These are phyloP conservation scores for Telopea speciosissima DNA, from an alignment of 177 flowering plant genomes.

Conservation along the genomic window DNA sequence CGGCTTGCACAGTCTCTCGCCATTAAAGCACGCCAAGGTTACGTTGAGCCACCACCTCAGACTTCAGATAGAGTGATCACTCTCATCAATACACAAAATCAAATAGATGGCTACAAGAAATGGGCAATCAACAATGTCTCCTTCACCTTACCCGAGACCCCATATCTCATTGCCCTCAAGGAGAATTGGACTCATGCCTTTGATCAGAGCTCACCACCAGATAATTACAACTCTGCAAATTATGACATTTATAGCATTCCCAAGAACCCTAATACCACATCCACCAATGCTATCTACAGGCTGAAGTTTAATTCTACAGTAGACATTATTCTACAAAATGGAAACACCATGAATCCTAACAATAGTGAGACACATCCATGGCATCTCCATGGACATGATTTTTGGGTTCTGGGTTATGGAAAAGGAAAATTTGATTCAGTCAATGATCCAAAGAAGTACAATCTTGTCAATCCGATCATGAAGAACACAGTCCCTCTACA, in stretches of 20 bases:
- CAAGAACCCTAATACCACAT: conserved; percentile 46
- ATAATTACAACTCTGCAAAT: conserved; percentile 34
- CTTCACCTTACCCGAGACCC: conserved; percentile 61
- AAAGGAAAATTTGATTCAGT: conserved; percentile 52
- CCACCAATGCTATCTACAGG: conserved; percentile 43
- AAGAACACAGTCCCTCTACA: conserved; percentile 81
- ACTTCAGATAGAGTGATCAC: conserved; percentile 52
- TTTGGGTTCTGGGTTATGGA: conserved; percentile 90
- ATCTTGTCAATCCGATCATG: conserved; percentile 67
- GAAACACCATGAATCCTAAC: conserved; percentile 39
- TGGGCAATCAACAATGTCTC: conserved; percentile 89
- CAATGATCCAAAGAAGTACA: conserved; percentile 49
- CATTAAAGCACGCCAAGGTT: conserved; percentile 47
- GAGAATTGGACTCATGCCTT: conserved; percentile 32
- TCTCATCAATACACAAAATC: conserved; percentile 79
- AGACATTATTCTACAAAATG: conserved; percentile 77
- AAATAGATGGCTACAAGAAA: conserved; percentile 28
- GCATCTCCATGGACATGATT: conserved; percentile 95
- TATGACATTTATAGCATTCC: conserved; percentile 42
- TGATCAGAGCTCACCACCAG: conserved; percentile 54
- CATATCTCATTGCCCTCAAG: conserved; percentile 71
- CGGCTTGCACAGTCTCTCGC: conserved; percentile 41
- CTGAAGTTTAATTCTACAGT: conserved; percentile 62
- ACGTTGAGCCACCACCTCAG: conserved; percentile 47
- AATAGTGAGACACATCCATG: conserved; percentile 93